Conservation (phyloP, 805 yeast species). For the Saccharomyces cerevisiae region DNA sequence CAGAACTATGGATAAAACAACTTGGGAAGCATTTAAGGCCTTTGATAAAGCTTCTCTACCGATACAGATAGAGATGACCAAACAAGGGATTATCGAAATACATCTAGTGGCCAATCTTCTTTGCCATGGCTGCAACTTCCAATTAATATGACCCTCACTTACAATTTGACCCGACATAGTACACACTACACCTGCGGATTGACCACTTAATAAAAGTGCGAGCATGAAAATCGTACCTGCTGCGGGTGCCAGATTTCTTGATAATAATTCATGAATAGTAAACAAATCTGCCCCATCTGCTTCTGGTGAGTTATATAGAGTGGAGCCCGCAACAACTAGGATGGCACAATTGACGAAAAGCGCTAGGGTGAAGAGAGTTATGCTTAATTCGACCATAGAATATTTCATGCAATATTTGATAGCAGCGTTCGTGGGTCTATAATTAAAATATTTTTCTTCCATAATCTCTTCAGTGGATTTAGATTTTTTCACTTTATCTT, state of each 20-base stretch:
- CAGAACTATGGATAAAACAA: conserved; percentile 67
- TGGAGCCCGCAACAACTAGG: conserved; percentile 71
- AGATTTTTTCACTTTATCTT: conserved; percentile 3
- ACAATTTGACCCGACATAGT: conserved; percentile 92
- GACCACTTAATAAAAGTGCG: conserved; percentile 78
- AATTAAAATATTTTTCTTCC: conserved; percentile 38
- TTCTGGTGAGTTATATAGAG: conserved; percentile 61
- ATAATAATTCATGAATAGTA: conserved; percentile 60
- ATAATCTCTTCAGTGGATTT: conserved; percentile 19
- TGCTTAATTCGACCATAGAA: conserved; percentile 60
- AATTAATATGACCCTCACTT: conserved; percentile 79
- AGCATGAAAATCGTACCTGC: conserved; percentile 82
- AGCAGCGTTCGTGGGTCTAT: conserved; percentile 67
- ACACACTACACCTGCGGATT: conserved; percentile 86
- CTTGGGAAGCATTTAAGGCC: conserved; percentile 81
- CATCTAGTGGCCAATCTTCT: conserved; percentile 70
- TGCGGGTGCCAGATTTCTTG: conserved; percentile 53
- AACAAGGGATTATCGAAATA: conserved; percentile 75
- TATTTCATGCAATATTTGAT: conserved; percentile 63
- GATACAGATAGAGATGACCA: conserved; percentile 58
- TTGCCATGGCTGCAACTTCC: conserved; percentile 75
- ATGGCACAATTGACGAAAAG: conserved; percentile 81
- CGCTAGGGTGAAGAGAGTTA: conserved; percentile 72
- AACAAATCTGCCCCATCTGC: conserved; percentile 76
- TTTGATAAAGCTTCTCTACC: conserved; percentile 65